Percentiles rank a stretch among this genome's conserved stretches.
Conservation (phyloP, 768 basidiomycete genomes). For the Scleroderma citrinum region DNA sequence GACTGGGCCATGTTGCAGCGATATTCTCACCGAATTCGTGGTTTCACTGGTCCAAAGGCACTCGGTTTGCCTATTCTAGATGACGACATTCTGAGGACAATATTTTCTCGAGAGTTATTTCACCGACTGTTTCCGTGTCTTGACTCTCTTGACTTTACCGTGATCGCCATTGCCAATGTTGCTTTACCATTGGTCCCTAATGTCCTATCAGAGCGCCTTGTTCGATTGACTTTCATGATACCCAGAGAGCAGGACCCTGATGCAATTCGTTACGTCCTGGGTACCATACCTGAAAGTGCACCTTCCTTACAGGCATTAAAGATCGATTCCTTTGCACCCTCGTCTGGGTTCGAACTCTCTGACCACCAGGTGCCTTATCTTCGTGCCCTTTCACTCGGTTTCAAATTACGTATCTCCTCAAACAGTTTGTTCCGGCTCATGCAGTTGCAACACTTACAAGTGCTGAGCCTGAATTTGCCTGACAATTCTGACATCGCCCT, state of each 20-base stretch:
- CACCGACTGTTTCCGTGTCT: conserved; percentile 20
- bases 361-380: conserved; percentile 15
- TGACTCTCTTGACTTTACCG: conserved; percentile 20
- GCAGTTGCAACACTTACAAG: conserved; percentile 18
- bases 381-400: conserved; percentile 20
- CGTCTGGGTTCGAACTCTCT: conserved; percentile 8
- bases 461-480: conserved; percentile 17
- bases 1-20: conserved; percentile 20
- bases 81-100: conserved; percentile 15
- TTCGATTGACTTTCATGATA: conserved; percentile 17
- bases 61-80: conserved; percentile 19
- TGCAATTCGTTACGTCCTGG: conserved; percentile 17
- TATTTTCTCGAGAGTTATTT: conserved; percentile 19
- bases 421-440: conserved; percentile 17
- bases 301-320: conserved; percentile 12
- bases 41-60: conserved; percentile 19
- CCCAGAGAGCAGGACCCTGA: conserved; percentile 15
- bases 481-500: conserved; percentile 14
- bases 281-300: conserved; percentile 18
- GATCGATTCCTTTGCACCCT: conserved; percentile 15
- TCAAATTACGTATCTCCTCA: conserved; percentile 17
- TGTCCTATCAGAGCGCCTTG: conserved; percentile 18
- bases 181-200: conserved; percentile 14
- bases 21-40: conserved; percentile 21
- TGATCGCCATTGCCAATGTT: conserved; percentile 18